Conservation (phyloP, 768 basidiomycete species). For the Gloeophyllum trabeum region DNA sequence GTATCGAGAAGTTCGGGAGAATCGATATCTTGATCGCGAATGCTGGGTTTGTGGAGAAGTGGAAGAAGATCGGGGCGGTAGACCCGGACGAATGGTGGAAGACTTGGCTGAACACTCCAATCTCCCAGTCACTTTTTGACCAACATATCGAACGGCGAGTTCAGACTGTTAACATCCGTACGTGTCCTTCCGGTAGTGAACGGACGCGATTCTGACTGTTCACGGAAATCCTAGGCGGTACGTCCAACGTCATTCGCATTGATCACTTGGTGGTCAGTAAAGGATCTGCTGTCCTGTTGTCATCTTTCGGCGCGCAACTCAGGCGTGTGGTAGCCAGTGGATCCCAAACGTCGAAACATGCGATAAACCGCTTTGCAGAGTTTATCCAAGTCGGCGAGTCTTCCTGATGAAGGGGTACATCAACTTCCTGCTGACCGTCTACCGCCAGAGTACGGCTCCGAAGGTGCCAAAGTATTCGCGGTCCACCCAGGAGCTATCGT, state of each 20-base stretch:
- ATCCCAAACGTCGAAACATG: not conserved
- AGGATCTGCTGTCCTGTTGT: not conserved
- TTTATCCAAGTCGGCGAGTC: not conserved
- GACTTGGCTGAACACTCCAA: not conserved
- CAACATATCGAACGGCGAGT: no score
- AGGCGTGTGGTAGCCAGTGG: not conserved
- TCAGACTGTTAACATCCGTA: no score
- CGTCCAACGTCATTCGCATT: not conserved
- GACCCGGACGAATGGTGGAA: not conserved
- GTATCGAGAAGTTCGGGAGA: not conserved
- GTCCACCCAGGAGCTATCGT: not conserved
- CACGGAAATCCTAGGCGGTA: not conserved
- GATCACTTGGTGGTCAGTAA: not conserved
- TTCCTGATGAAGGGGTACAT: no score
- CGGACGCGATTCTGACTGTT: no score
- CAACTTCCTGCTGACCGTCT: no score
- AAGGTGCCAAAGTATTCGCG: not conserved
- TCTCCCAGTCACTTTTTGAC: no score
- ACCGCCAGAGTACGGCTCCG: not conserved
- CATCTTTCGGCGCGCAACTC: not conserved
- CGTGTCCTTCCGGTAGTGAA: no score
- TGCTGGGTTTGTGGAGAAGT: not conserved
- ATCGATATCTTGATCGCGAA: slow-evolving; percentile 1
- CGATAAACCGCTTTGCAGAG: not conserved
- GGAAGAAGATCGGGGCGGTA: not conserved